Evolutionary conservation across 495 filamentous ascomycete genomes (phyloP).

Genomic region (Melanomma pulvis-pyrius): DNA sequence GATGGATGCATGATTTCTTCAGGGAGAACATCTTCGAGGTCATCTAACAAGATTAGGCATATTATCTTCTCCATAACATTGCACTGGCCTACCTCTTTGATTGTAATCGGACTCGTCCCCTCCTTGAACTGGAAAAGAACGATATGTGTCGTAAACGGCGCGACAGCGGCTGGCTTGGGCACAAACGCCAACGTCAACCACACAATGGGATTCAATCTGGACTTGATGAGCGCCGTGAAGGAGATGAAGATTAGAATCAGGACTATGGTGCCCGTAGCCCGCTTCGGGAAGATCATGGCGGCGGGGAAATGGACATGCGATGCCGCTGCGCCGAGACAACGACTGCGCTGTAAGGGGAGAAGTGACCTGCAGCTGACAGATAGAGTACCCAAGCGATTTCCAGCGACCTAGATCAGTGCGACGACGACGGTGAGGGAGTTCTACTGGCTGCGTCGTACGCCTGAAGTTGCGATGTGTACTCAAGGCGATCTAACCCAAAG

Average conservation of each 20-base stretch:
- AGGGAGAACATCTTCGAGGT: slow-evolving; percentile 42
- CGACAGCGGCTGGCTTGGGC: background rate
- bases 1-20: slow-evolving; percentile 24
- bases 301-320: background rate
- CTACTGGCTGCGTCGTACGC: background rate
- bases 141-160: slow-evolving; percentile 1
- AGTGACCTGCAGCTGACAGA: background rate
- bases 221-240: background rate
- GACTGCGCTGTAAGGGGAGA: background rate
- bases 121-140: slow-evolving; percentile 35
- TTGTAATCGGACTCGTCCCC: background rate
- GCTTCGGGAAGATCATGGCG: slow-evolving; percentile 8
- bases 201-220: slow-evolving; percentile 2
- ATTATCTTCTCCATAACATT: background rate
- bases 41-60: slow-evolving; percentile 5
- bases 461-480: background rate
- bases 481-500: background rate
- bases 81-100: slow-evolving; percentile 25
- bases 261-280: background rate
- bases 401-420: background rate
- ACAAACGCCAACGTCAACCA: background rate
- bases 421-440: background rate
- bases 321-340: background rate
- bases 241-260: background rate
- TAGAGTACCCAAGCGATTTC: background rate